A percentile compares a stretch with the other conserved stretches of the same genome.
phyloP scores from a whole-genome alignment of 2,329 filamentous ascomycete genomes.

The Cladophialophora immunda region DNA sequence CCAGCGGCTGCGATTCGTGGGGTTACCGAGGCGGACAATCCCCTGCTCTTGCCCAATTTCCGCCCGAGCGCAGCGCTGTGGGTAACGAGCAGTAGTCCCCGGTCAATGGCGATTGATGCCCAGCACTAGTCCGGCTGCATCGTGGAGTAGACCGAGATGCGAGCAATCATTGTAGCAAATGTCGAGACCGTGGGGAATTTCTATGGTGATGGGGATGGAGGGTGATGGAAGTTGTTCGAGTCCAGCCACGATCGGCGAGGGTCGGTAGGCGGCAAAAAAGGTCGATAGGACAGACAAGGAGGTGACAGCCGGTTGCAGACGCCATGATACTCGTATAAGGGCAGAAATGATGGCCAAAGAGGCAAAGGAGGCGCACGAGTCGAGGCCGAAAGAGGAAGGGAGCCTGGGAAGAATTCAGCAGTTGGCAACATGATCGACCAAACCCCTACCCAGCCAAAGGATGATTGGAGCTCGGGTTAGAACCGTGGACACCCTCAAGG shows the following conservation, averaged over 20 bases:
- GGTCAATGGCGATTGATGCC: conserved; percentile 19
- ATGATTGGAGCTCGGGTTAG: neutral
- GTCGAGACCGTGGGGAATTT: neutral
- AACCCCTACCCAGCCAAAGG: neutral
- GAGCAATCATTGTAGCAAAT: neutral
- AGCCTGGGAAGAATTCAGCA: neutral
- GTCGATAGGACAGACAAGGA: neutral
- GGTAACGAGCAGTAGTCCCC: conserved; percentile 21
- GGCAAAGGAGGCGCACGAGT: conserved; percentile 1
- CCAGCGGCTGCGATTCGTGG: conserved; percentile 28
- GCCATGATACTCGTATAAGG: neutral
- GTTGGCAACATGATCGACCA: conserved; percentile 3
- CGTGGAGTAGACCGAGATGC: conserved; percentile 8
- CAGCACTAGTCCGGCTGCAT: conserved; percentile 20
- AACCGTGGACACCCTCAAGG: neutral
- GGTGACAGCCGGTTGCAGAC: neutral
- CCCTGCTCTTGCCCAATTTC: conserved; percentile 30
- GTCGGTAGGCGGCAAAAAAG: neutral
- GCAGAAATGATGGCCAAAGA: conserved; percentile 2
- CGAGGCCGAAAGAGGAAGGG: conserved; percentile 2
- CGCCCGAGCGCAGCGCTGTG: conserved; percentile 24
- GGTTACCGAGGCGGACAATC: conserved; percentile 23
- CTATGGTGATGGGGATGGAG: neutral
- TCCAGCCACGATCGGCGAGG: neutral
- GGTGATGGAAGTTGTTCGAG: conserved; percentile 1